Percentiles rank a stretch among this genome's conserved stretches.
These are phyloP conservation scores for Diddensiella santjacobensis DNA, from an alignment of 805 yeast genomes.

Conservation along the genomic window DNA sequence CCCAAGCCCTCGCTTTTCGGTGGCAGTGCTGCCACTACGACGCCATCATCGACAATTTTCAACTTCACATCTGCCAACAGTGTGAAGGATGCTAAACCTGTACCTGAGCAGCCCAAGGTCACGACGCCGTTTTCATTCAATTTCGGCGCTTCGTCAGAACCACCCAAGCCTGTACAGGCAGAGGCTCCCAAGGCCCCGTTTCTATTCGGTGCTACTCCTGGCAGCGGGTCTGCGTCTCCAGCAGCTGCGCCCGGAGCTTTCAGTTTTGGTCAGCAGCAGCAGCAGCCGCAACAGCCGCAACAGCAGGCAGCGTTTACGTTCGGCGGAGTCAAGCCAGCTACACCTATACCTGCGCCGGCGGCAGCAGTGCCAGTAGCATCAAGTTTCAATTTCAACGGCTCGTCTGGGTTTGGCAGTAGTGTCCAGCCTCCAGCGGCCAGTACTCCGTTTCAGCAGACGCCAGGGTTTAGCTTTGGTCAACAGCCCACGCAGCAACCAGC, in stretches of 20 bases:
- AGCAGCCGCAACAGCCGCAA: background rate
- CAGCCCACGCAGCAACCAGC: background rate
- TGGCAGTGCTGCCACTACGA: background rate
- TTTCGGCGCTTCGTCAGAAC: background rate
- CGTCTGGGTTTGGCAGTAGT: background rate
- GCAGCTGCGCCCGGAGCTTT: background rate
- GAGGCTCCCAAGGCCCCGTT: background rate
- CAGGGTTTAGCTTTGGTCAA: background rate
- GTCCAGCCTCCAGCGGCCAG: background rate
- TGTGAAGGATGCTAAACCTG: background rate
- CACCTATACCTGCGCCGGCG: background rate
- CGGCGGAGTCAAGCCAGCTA: background rate
- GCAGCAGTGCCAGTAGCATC: background rate
- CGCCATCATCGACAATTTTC: background rate
- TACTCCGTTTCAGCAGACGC: background rate
- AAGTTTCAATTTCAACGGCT: background rate
- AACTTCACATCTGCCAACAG: background rate
- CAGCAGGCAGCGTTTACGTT: background rate
- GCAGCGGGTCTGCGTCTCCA: background rate
- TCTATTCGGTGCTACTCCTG: background rate
- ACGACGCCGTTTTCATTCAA: background rate
- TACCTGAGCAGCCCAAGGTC: background rate
- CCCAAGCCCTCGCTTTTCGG: background rate
- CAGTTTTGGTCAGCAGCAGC: background rate
- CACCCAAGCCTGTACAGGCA: background rate